Evolutionary conservation across 192 early-diverging fungal species (phyloP).

Genomic region (Cetraspora pellucida): DNA sequence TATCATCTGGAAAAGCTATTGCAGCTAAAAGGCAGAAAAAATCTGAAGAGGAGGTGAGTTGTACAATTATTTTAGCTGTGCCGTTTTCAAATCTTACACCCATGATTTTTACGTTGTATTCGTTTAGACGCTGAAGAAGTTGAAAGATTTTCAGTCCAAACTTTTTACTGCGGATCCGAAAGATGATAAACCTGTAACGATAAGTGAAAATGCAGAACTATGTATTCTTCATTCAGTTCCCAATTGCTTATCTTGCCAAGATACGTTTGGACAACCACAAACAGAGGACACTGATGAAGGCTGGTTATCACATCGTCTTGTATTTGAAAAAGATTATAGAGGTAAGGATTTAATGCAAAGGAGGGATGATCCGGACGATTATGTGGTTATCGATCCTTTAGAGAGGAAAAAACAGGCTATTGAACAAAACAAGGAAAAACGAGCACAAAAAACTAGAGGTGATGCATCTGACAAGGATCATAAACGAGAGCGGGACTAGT

Average conservation of each 20-base stretch:
- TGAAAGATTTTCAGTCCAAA: constrained; percentile 63
- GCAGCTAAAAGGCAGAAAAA: constrained; percentile 35
- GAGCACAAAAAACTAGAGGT: constrained; percentile 13
- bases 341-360: constrained; percentile 58
- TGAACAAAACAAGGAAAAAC: constrained; percentile 34
- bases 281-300: constrained; percentile 52
- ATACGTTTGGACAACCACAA: constrained; percentile 49
- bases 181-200: constrained; percentile 25
- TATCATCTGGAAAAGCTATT: constrained; percentile 38
- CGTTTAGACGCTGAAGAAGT: constrained; percentile 47
- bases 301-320: constrained; percentile 81
- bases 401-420: constrained; percentile 40
- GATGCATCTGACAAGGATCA: constrained; percentile 5
- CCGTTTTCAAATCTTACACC: not conserved
- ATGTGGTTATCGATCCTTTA: constrained; percentile 69
- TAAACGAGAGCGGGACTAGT: no score
- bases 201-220: constrained; percentile 44
- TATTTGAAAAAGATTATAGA: constrained; percentile 72
- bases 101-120: not conserved
- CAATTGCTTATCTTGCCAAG: constrained; percentile 71
- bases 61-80: not conserved
- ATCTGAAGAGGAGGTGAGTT: constrained; percentile 42
- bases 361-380: constrained; percentile 63
- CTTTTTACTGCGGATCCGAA: constrained; percentile 34
- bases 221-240: constrained; percentile 73